phyloP scores from a whole-genome alignment of 2,329 filamentous ascomycete genomes.

The Beauveria medogensis region DNA sequence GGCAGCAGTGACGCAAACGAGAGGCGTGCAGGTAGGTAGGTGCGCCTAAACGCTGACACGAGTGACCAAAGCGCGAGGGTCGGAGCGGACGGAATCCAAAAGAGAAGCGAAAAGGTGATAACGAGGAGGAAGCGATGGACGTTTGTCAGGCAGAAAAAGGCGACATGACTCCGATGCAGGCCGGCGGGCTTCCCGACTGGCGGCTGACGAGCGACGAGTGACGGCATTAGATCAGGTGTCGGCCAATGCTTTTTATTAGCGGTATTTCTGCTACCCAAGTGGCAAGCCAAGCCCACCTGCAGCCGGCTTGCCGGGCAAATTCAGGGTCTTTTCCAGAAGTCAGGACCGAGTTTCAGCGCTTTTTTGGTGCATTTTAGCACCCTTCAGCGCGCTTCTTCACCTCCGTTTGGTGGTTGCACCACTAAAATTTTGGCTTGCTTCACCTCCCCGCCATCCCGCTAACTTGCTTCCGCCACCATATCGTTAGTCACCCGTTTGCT shows the following conservation, averaged over 20 bases:
- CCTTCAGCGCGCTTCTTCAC: background rate
- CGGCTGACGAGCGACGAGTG: conserved; percentile 5
- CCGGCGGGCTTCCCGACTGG: conserved; percentile 5
- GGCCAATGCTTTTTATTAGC: background rate
- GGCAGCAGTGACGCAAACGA: background rate
- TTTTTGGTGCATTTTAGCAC: background rate
- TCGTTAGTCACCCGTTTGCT: background rate
- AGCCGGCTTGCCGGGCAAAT: too few species aligned
- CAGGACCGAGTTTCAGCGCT: background rate
- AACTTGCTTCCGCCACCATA: background rate
- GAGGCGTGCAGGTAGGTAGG: background rate
- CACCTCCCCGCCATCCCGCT: background rate
- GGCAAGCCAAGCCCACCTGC: too few species aligned
- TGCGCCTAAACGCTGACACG: background rate
- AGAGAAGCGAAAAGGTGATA: background rate
- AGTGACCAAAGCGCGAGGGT: background rate
- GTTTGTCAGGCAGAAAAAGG: conserved; percentile 9
- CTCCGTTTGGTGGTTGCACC: too few species aligned
- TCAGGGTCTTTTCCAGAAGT: background rate
- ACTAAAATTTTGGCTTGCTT: too few species aligned
- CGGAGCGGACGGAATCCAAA: background rate
- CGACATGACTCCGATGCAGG: conserved; percentile 7
- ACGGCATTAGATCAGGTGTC: conserved; percentile 3
- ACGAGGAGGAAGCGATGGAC: background rate
- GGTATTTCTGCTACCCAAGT: too few species aligned